A percentile compares a stretch with the other conserved stretches of the same genome.
phyloP scores from a whole-genome alignment of 768 basidiomycete genomes.

The Gymnopilus dilepis region DNA sequence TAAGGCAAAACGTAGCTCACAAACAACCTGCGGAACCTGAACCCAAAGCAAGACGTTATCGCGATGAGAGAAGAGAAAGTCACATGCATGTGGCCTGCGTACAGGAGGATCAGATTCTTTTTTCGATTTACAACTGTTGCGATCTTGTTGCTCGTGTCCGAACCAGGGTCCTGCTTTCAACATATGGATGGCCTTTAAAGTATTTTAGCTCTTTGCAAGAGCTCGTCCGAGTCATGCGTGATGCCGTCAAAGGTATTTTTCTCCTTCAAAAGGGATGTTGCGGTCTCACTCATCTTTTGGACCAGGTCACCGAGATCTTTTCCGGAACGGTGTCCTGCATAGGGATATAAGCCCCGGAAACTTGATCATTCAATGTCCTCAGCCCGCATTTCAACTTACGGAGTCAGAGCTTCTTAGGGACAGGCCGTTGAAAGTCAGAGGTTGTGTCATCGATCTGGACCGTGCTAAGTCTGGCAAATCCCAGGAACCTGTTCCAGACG shows the following conservation, averaged over 20 bases:
- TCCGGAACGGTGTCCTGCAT: conserved; percentile 1
- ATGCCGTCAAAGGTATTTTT: conserved; percentile 15
- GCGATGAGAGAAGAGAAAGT: neutral
- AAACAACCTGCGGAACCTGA: neutral
- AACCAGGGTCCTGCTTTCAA: conserved; percentile 9
- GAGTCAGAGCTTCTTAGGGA: neutral
- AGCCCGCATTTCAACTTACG: neutral
- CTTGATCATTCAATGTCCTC: conserved; percentile 10
- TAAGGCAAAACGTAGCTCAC: neutral
- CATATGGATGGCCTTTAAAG: conserved; percentile 15
- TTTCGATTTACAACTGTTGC: neutral
- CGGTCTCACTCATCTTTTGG: neutral
- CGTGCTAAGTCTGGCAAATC: conserved; percentile 8
- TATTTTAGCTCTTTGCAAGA: conserved; percentile 12
- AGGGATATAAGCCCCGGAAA: conserved; percentile 17
- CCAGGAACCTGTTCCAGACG: neutral
- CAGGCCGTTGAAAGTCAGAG: neutral
- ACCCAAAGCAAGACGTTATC: neutral
- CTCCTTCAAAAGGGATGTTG: no score
- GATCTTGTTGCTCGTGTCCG: conserved; percentile 5
- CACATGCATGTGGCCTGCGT: neutral
- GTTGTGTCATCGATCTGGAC: conserved; percentile 11
- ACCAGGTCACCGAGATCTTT: conserved; percentile 6
- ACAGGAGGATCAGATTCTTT: neutral
- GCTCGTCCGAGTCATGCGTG: conserved; percentile 5